A percentile compares a stretch with the other conserved stretches of the same genome.
phyloP scores from a whole-genome alignment of 2,329 filamentous ascomycete genomes.

The Monilinia polystroma region DNA sequence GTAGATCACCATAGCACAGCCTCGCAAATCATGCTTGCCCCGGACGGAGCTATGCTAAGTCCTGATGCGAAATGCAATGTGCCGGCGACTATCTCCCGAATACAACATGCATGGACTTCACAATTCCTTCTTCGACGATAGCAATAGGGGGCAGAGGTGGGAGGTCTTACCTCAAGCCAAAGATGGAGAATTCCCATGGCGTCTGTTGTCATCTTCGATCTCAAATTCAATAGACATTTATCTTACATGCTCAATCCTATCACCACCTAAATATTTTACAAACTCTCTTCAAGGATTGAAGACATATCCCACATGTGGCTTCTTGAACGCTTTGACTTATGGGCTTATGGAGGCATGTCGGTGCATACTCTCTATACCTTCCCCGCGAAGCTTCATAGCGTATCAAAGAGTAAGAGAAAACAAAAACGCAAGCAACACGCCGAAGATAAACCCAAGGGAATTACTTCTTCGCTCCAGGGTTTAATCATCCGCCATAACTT shows the following conservation, averaged over 20 bases:
- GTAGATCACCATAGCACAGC: background rate
- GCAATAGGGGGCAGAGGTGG: background rate
- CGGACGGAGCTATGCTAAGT: background rate
- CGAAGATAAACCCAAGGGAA: conserved; percentile 8
- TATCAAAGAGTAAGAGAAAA: background rate
- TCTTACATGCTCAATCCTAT: background rate
- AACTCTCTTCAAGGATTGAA: background rate
- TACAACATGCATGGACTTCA: background rate
- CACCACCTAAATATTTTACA: background rate
- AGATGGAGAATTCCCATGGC: conserved; percentile 18
- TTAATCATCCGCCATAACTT: conserved; percentile 2
- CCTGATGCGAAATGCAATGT: conserved; percentile 19
- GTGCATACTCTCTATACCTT: conserved; percentile 7
- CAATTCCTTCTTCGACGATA: background rate
- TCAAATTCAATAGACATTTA: background rate
- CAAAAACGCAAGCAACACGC: background rate
- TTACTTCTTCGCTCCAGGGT: background rate
- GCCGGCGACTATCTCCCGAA: conserved; percentile 11
- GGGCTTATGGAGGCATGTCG: background rate
- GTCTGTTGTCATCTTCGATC: conserved; percentile 14
- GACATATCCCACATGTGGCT: background rate
- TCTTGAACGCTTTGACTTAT: background rate
- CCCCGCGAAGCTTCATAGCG: background rate
- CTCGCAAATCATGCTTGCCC: background rate
- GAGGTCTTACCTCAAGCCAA: background rate